A percentile compares a stretch with the other conserved stretches of the same genome.
Evolutionary conservation across 169 alveolate species (phyloP).

Genomic region (Babesia bigemina): DNA sequence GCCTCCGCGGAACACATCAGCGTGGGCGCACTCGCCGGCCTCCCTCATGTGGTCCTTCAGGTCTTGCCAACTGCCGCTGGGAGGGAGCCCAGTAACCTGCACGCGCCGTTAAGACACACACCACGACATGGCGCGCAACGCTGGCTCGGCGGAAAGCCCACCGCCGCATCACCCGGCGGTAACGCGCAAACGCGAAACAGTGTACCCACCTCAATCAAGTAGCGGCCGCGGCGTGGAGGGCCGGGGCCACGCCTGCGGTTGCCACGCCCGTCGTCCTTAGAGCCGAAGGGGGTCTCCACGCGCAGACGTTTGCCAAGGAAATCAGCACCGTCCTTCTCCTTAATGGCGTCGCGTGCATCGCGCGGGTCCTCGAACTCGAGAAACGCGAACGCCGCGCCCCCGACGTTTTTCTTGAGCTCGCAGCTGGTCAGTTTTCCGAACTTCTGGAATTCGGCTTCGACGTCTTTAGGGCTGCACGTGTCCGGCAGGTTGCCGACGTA

Average conservation of each 20-base stretch:
- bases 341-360: constrained; percentile 86
- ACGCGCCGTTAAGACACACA: background rate
- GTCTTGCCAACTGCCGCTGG: constrained; percentile 87
- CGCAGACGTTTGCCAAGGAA: constrained; percentile 78
- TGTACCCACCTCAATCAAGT: constrained; percentile 57
- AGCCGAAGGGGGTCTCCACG: constrained; percentile 81
- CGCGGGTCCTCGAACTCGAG: constrained; percentile 83
- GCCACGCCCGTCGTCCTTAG: constrained; percentile 64
- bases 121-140: background rate
- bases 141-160: no score
- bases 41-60: constrained; percentile 88
- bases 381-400: constrained; percentile 82
- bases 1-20: constrained; percentile 87
- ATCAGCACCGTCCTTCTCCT: constrained; percentile 80
- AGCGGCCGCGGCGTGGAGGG: constrained; percentile 53
- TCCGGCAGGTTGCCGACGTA: constrained; percentile 84
- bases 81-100: constrained; percentile 81
- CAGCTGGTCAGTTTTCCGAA: constrained; percentile 77
- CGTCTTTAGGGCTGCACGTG: constrained; percentile 77
- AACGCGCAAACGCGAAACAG: background rate
- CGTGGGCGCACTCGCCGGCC: constrained; percentile 88
- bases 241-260: constrained; percentile 66
- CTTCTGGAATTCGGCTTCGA: constrained; percentile 81
- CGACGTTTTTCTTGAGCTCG: constrained; percentile 78
- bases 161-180: background rate